Percentiles rank a stretch among this genome's conserved stretches.
These are phyloP conservation scores for Hypoxylon sp. DNA, from an alignment of 2,329 filamentous ascomycete species.

Conservation along the genomic window DNA sequence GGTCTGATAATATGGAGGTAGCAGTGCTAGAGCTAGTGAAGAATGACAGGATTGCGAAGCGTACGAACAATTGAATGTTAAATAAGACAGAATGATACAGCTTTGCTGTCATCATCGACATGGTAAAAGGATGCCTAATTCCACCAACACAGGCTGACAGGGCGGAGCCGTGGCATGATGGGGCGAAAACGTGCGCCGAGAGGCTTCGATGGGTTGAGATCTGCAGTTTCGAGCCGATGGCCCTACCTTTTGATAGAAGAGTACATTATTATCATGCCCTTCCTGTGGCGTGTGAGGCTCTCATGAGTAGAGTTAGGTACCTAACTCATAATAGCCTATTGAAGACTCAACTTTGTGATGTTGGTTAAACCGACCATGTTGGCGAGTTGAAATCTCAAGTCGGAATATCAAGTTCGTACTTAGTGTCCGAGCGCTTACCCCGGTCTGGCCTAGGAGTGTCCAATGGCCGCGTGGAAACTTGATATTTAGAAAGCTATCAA, in stretches of 20 bases:
- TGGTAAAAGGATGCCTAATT: slow-evolving; percentile 20
- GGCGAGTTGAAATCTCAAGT: not conserved
- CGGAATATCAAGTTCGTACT: not conserved
- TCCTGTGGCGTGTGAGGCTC: not conserved
- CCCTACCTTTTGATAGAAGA: not conserved
- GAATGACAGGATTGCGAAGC: not conserved
- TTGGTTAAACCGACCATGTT: not conserved
- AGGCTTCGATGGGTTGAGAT: not conserved
- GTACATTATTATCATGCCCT: not conserved
- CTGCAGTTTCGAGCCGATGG: not conserved
- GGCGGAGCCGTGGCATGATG: slow-evolving; percentile 3
- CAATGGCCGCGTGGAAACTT: slow-evolving; percentile 9
- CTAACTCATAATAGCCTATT: not conserved
- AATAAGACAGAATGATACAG: not conserved
- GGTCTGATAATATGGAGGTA: not conserved
- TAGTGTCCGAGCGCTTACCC: not conserved
- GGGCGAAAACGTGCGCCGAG: not conserved
- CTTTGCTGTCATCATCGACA: not conserved
- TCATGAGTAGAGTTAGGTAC: not conserved
- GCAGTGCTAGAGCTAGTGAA: not conserved
- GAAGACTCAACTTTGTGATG: not conserved
- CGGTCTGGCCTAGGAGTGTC: not conserved
- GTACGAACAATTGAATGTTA: not conserved
- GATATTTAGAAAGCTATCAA: not conserved
- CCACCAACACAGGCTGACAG: not conserved